Conservation (phyloP, 371 early-diverging fungal genomes). For the Mortierella sp. region DNA sequence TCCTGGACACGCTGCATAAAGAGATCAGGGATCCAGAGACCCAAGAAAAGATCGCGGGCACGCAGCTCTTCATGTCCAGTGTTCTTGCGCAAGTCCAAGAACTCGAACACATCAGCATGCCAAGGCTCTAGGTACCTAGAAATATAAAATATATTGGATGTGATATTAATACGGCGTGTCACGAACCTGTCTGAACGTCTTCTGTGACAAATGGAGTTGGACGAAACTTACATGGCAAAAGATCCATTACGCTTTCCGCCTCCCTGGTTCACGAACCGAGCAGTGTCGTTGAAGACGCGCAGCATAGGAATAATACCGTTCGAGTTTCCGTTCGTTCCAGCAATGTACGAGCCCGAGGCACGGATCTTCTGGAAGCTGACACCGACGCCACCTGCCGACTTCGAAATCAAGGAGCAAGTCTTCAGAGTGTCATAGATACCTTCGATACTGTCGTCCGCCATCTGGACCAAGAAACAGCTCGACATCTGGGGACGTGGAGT, state of each 20-base stretch:
- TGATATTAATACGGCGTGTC: too few species aligned
- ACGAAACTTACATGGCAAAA: constrained; percentile 91
- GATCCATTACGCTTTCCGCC: constrained; percentile 99
- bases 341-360: constrained; percentile 96
- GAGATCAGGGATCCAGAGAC: constrained; percentile 98
- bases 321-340: constrained; percentile 98
- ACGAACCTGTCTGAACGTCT: too few species aligned
- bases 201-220: not conserved
- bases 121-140: constrained; percentile 92
- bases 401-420: constrained; percentile 98
- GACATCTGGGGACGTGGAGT: constrained; percentile 97
- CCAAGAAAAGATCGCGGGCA: constrained; percentile 98
- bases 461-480: constrained; percentile 96
- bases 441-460: constrained; percentile 97
- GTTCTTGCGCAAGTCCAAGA: constrained; percentile 98
- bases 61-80: constrained; percentile 98
- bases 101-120: constrained; percentile 99
- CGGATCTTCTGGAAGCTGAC: constrained; percentile 97
- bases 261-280: constrained; percentile 99
- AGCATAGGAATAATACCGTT: constrained; percentile 99
- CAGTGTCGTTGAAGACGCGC: constrained; percentile 98
- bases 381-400: constrained; percentile 99
- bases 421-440: constrained; percentile 99
- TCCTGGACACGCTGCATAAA: constrained; percentile 99
- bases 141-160: not conserved